Evolutionary conservation across 805 yeast genomes (phyloP), one percentile per base, ranked within the genome.

Genomic region (Hanseniaspora meyeri): DNA sequence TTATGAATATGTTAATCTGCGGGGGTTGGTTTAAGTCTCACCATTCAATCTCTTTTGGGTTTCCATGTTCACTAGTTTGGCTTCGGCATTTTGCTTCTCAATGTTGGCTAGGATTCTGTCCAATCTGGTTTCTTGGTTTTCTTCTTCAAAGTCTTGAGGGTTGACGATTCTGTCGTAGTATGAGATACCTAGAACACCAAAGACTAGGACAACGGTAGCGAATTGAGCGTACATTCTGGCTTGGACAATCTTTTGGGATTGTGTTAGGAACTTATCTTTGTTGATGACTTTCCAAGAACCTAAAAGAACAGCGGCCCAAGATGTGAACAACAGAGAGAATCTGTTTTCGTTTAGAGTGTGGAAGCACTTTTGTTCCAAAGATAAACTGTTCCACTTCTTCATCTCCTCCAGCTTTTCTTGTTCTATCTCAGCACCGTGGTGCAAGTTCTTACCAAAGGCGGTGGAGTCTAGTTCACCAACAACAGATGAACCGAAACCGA

Each of bases 151-250:
- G 20, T 49, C 58, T 61, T 70, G 70, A 56, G 74, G 74, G 60
- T 70, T 78, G 61, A 78, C 68, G 61, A 80, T 77, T 60, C 78
- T 81, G 62, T 84, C 88, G 60, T 80, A 82, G 70, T 81, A 76
- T 47, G 82, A 74, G 61, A 83, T 70, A 52, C 81, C 81, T 64
- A 87, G 77, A 0, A 93, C 80, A 24, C 82, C 88, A 55, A 87
- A 69, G 61, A 87, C 71, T 59, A 87, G 71, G 11, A 77, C 77
- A 55, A 87, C 89, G 1, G 95, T 85, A 55, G 85, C 70, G 61
- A 84, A 86, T 69, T 87, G 95, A 11, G 95, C 95, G 66, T 87
- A 87, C 85, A 87, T 87, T 78, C 95, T 82, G 36, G 95, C 95
- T 66, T 84, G 90, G 37, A 85, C 93, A 50, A 85, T 79, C 68